Evolutionary conservation across 2,329 filamentous ascomycete species (phyloP).

Genomic region (Fusarium setosum): DNA sequence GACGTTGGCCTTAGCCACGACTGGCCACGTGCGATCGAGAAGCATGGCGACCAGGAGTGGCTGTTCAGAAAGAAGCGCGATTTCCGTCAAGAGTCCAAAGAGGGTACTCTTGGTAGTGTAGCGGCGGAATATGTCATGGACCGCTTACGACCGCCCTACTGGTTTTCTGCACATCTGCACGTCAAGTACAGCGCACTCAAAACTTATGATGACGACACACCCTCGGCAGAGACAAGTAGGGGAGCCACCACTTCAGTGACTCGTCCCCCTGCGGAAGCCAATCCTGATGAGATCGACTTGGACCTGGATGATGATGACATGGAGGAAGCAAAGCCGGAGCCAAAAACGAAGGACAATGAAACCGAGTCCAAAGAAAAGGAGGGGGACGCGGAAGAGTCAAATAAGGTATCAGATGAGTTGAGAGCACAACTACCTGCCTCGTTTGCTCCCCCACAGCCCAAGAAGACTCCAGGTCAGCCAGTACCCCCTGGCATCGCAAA

Average conservation of each 20-base stretch:
- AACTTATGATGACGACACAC: slow-evolving; percentile 59
- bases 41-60: slow-evolving; percentile 74
- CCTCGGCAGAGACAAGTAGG: slow-evolving; percentile 19
- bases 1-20: slow-evolving; percentile 95
- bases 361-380: slow-evolving; percentile 5
- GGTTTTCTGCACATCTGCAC: slow-evolving; percentile 96
- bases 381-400: slow-evolving; percentile 28
- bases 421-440: slow-evolving; percentile 81
- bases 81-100: slow-evolving; percentile 80
- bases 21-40: slow-evolving; percentile 89
- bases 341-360: slow-evolving; percentile 1
- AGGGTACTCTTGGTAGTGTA: slow-evolving; percentile 80
- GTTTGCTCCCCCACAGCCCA: slow-evolving; percentile 64
- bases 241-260: slow-evolving; percentile 1
- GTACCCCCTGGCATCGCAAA: slow-evolving; percentile 82
- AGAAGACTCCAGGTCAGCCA: slow-evolving; percentile 65
- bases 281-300: slow-evolving; percentile 78
- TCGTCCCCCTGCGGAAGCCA: slow-evolving; percentile 49
- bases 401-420: slow-evolving; percentile 69
- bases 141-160: slow-evolving; percentile 82
- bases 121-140: slow-evolving; percentile 87
- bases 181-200: slow-evolving; percentile 83
- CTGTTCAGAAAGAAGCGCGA: slow-evolving; percentile 80
- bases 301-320: slow-evolving; percentile 68
- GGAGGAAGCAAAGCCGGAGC: neutral